These are phyloP conservation scores for Acanthamoeba healyi DNA, from an alignment of 208 protist species.

Conservation along the genomic window DNA sequence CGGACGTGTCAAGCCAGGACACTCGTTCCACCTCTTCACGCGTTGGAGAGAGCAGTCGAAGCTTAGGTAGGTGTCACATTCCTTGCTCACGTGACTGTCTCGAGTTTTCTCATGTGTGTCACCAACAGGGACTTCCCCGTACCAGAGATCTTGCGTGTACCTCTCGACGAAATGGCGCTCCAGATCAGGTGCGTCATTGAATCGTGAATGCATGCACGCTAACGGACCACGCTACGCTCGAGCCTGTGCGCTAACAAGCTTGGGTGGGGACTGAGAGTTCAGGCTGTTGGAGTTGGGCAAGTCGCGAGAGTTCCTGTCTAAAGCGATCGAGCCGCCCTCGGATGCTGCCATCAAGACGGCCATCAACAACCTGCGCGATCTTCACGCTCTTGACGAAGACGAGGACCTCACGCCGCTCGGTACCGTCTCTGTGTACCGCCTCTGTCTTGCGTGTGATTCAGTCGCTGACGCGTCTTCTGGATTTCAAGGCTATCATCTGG, in stretches of 20 bases:
- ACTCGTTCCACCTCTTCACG: constrained; percentile 97
- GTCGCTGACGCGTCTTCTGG: background rate
- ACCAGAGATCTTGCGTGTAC: constrained; percentile 97
- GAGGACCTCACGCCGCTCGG: constrained; percentile 91
- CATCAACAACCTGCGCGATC: constrained; percentile 89
- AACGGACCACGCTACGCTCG: too few species aligned
- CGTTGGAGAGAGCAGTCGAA: constrained; percentile 31
- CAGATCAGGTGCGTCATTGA: constrained; percentile 89
- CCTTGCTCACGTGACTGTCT: background rate
- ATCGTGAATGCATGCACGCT: background rate
- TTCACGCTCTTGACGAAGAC: constrained; percentile 91
- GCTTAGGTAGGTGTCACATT: background rate
- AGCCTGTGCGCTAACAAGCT: too few species aligned
- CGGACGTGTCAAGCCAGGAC: constrained; percentile 96
- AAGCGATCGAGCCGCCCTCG: constrained; percentile 81
- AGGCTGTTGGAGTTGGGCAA: constrained; percentile 61
- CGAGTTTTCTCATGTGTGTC: constrained; percentile 87
- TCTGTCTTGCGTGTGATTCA: too few species aligned
- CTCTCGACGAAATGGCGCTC: constrained; percentile 96
- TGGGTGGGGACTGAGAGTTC: constrained; percentile 1
- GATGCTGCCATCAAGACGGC: constrained; percentile 76
- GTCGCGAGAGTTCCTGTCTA: constrained; percentile 78
- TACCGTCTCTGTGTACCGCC: too few species aligned
- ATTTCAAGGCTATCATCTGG: constrained; percentile 78
- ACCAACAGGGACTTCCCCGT: constrained; percentile 88